A percentile compares a stretch with the other conserved stretches of the same genome.
Evolutionary conservation across 2,329 filamentous ascomycete genomes (phyloP).

Genomic region (Fusarium sp.): DNA sequence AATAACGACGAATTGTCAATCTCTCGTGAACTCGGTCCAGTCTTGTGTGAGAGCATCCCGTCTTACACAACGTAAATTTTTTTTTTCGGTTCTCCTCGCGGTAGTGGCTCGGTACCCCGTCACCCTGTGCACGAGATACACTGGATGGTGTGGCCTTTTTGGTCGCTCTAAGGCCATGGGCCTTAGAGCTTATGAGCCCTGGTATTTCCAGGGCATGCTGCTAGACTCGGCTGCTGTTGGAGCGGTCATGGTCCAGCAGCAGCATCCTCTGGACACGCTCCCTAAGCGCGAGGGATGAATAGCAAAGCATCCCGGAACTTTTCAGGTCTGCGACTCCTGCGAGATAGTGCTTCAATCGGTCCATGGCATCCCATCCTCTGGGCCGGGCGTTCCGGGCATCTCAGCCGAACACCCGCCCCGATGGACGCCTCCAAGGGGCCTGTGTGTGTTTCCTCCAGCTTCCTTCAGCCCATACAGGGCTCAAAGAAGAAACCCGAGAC

Average conservation of each 20-base stretch:
- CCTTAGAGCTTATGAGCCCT: not conserved
- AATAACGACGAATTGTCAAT: constrained; percentile 4
- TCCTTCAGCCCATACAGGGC: constrained; percentile 1
- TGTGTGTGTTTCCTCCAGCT: constrained; percentile 14
- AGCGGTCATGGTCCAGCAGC: not conserved
- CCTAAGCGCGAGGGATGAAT: not conserved
- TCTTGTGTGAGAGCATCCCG: not conserved
- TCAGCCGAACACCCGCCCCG: not conserved
- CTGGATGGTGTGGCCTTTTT: not conserved
- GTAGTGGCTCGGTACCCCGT: not conserved
- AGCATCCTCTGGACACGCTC: not conserved
- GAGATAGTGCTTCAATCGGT: not conserved
- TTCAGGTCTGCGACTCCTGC: not conserved
- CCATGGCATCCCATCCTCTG: not conserved
- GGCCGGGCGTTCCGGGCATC: not conserved
- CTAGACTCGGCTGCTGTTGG: not conserved
- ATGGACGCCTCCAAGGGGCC: not conserved
- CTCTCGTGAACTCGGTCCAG: not conserved
- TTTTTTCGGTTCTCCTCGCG: not conserved
- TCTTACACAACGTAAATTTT: not conserved
- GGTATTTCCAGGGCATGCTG: not conserved
- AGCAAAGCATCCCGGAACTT: not conserved
- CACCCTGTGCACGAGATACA: not conserved
- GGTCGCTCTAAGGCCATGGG: not conserved
- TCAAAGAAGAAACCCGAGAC: not conserved